These are phyloP conservation scores for Colletotrichum camelliae DNA, from an alignment of 2,329 filamentous ascomycete genomes.

Conservation along the genomic window DNA sequence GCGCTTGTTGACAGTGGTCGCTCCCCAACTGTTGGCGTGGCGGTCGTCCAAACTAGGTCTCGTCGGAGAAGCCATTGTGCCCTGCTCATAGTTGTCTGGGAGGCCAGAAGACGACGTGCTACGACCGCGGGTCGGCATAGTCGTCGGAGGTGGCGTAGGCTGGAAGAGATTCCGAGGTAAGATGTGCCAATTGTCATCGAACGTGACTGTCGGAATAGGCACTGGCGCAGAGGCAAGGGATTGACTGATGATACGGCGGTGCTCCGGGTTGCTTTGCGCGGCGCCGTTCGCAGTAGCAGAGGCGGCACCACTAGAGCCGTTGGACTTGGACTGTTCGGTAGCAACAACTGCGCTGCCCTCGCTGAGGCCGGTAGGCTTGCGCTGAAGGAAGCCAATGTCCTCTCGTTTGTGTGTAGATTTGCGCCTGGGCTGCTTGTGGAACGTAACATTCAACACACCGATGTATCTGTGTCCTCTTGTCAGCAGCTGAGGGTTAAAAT, in stretches of 20 bases:
- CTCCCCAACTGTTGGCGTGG: slow-evolving; percentile 79
- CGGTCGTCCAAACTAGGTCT: slow-evolving; percentile 58
- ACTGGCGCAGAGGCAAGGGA: slow-evolving; percentile 71
- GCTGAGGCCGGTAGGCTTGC: slow-evolving; percentile 19
- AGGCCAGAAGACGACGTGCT: slow-evolving; percentile 39
- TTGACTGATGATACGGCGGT: slow-evolving; percentile 67
- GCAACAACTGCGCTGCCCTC: neutral
- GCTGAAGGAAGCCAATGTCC: slow-evolving; percentile 35
- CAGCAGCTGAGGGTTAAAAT: neutral
- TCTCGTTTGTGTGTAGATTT: slow-evolving; percentile 61
- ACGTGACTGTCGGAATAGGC: slow-evolving; percentile 86
- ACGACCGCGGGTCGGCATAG: slow-evolving; percentile 33
- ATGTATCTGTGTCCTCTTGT: slow-evolving; percentile 74
- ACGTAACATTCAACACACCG: slow-evolving; percentile 94
- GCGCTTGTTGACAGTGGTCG: slow-evolving; percentile 87
- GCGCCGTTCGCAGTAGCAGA: neutral
- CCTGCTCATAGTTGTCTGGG: slow-evolving; percentile 10
- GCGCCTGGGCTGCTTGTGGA: slow-evolving; percentile 80
- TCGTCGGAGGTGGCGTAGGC: slow-evolving; percentile 48
- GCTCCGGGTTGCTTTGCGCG: slow-evolving; percentile 21
- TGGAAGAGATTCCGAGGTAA: slow-evolving; percentile 84
- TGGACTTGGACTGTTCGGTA: neutral
- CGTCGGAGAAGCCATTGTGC: slow-evolving; percentile 4
- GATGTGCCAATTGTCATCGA: slow-evolving; percentile 93
- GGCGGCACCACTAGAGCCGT: neutral